phyloP scores from a whole-genome alignment of 495 filamentous ascomycete species.

The Hypoxylon trugodes region DNA sequence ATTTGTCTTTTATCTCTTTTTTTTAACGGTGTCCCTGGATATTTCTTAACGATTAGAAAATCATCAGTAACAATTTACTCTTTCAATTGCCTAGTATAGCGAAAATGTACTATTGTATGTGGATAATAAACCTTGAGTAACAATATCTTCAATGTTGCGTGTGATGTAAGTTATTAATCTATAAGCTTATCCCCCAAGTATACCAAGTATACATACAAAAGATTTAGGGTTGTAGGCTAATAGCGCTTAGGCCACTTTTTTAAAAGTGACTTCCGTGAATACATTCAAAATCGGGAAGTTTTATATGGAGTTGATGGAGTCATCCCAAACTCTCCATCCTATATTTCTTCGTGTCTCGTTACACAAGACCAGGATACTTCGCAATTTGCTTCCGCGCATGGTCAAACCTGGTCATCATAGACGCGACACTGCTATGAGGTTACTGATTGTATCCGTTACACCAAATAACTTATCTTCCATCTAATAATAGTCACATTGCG shows the following conservation, averaged over 20 bases:
- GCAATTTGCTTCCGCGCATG: constrained; percentile 29
- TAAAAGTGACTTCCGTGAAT: not conserved
- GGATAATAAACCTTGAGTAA: too few relatives aligned
- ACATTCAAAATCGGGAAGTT: not conserved
- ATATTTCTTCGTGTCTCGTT: constrained; percentile 7
- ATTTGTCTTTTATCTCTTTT: too few relatives aligned
- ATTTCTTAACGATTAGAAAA: too few relatives aligned
- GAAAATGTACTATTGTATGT: too few relatives aligned
- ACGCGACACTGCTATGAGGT: not conserved
- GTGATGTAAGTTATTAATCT: not conserved
- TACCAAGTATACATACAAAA: too few relatives aligned
- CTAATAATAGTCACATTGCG: constrained; percentile 29
- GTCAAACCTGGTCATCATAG: not conserved
- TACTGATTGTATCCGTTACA: constrained; percentile 19
- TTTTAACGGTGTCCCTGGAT: too few relatives aligned
- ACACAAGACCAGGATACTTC: constrained; percentile 23
- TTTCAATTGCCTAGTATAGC: too few relatives aligned
- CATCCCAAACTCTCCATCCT: not conserved
- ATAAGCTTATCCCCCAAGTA: not conserved
- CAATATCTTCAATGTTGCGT: too few relatives aligned
- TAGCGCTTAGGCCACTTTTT: not conserved
- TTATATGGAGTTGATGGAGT: not conserved
- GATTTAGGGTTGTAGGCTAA: too few relatives aligned
- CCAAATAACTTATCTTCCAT: constrained; percentile 4
- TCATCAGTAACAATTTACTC: too few relatives aligned